phyloP scores from a whole-genome alignment of 2,329 filamentous ascomycete genomes.

The Fusarium camptoceras region DNA sequence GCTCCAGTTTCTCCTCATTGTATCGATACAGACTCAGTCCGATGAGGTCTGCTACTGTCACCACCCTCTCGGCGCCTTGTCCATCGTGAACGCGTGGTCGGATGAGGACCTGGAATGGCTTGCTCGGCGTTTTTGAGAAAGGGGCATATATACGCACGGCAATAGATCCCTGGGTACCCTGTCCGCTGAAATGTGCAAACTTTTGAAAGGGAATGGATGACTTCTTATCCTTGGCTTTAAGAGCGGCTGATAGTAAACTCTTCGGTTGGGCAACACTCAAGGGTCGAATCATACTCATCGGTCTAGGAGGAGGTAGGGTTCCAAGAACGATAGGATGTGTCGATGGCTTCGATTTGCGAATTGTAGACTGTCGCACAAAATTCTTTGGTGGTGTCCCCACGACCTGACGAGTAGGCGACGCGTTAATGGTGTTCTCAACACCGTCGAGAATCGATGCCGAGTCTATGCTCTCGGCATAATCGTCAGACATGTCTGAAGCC shows the following conservation, averaged over 20 bases:
- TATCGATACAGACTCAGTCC: conserved; percentile 83
- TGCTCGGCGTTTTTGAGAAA: conserved; percentile 72
- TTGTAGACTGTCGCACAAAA: conserved; percentile 71
- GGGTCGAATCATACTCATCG: conserved; percentile 71
- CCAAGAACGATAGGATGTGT: conserved; percentile 69
- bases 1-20: conserved; percentile 79
- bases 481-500: conserved; percentile 71
- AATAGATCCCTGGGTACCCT: conserved; percentile 81
- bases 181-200: conserved; percentile 80
- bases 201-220: conserved; percentile 78
- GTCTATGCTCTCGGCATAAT: conserved; percentile 75
- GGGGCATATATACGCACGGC: conserved; percentile 82
- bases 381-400: conserved; percentile 73
- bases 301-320: conserved; percentile 77
- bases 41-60: conserved; percentile 84
- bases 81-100: conserved; percentile 76
- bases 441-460: conserved; percentile 77
- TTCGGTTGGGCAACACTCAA: conserved; percentile 76
- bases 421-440: conserved; percentile 68
- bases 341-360: conserved; percentile 69
- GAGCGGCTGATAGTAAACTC: conserved; percentile 76
- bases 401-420: conserved; percentile 67
- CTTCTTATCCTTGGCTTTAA: conserved; percentile 78
- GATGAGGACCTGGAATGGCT: conserved; percentile 78
- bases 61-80: conserved; percentile 68